phyloP scores from a whole-genome alignment of 192 early-diverging fungal species.

The Bifiguratus adelaidae region DNA sequence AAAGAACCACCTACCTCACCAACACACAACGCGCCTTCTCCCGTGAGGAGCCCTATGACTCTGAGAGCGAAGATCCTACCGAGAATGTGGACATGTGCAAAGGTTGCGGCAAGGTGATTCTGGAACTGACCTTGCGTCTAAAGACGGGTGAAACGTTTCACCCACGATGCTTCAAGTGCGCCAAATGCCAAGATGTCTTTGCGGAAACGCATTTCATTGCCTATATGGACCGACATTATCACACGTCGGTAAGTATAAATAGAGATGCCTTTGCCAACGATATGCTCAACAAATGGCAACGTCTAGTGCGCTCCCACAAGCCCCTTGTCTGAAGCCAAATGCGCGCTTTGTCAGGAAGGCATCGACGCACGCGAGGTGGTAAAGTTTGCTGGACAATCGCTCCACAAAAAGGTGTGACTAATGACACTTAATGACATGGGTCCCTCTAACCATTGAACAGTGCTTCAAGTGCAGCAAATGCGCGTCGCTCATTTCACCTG shows the following conservation, averaged over 20 bases:
- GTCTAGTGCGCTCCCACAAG: no score
- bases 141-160: slow-evolving; percentile 28
- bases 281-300: slow-evolving; percentile 19
- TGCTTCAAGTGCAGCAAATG: slow-evolving; percentile 27
- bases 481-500: slow-evolving; percentile 13
- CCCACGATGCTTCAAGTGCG: slow-evolving; percentile 27
- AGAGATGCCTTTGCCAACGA: no score
- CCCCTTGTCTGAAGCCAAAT: no score
- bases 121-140: no score
- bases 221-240: slow-evolving; percentile 23
- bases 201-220: slow-evolving; percentile 28
- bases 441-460: slow-evolving; percentile 2
- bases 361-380: no score
- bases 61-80: no score
- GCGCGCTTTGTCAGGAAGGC: no score
- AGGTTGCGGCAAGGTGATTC: no score
- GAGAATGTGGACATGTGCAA: no score
- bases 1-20: no score
- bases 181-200: slow-evolving; percentile 30
- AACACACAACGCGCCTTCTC: no score
- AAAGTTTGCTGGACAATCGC: slow-evolving; percentile 16
- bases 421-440: slow-evolving; percentile 10
- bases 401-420: slow-evolving; percentile 17
- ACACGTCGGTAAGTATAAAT: slow-evolving; percentile 19
- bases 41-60: no score